Base-by-base conservation (phyloP, 2,329 filamentous ascomycete genomes). In the Pestalotiopsis sp. region DNA sequence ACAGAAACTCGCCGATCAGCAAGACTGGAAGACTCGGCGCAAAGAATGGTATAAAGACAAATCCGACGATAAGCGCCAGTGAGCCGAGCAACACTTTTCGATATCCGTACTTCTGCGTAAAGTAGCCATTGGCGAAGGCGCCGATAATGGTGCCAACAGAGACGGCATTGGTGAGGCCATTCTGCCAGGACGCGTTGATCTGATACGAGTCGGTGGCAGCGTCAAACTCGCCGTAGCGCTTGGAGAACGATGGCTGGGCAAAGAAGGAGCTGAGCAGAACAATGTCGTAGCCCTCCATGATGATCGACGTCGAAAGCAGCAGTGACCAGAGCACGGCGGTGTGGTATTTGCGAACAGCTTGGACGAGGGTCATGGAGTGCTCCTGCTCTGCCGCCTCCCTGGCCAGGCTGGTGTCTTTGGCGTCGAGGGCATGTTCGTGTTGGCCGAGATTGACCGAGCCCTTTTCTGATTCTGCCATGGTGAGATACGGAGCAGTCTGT, bases 141-240 rank as follows among this genome's bases (percentile, higher is more conserved):
- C 84, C 84, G 1, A 83, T 49, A 23, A 86, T 82, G 49, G 80
- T 77, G 2, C 83, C 83, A 2, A 81, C 77, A 17, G 78, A 74
- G 0, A 79, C 78, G 6, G 79, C 83, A 38, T 81, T 82, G 11
- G 75, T 76, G 4, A 85, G 72, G 1, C 77, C 82, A 2, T 81
- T 78, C 70, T 85, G 83, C 84, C 83, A 85, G 3, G 41, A 40
- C 3, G 75, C 77, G 2, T 71, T 66, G 20, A 78, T 72, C 66
- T 78, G 72, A 67, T 72, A 78, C 38, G 23, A 20, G 17, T 72
- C 75, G 1, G 69, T 59, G 0, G 72, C 68, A 0, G 66, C 68
- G 31, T 68, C 71, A 41, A 73, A 77, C 58, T 75, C 76, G 1
- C 77, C 77, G 41, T 76, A 78, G 56, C 77, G 77, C 67, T 72